These are phyloP conservation scores for Chlorella sp. DNA, from an alignment of 139 green algal genomes.

Conservation along the genomic window DNA sequence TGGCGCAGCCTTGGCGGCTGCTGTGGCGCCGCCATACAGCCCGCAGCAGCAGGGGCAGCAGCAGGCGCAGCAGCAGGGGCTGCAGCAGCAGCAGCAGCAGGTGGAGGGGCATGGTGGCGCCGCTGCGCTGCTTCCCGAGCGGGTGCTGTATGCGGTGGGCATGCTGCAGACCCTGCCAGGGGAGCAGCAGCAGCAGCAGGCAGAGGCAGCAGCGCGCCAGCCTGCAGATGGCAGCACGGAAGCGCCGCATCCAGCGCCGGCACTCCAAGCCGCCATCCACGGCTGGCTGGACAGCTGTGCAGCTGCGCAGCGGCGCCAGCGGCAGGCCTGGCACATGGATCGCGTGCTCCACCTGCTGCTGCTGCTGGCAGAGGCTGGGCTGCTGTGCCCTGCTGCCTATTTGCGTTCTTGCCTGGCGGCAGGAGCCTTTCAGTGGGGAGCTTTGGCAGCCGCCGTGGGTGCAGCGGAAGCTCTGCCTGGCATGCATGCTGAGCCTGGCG, in stretches of 20 bases:
- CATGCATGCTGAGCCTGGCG: too few relatives aligned
- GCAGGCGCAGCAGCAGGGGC: too few relatives aligned
- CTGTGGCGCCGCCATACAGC: background rate
- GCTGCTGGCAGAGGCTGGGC: conserved; percentile 17
- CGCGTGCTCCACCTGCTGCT: conserved; percentile 15
- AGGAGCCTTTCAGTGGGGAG: background rate
- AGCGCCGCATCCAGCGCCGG: background rate
- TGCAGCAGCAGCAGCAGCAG: background rate
- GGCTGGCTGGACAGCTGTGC: conserved; percentile 10
- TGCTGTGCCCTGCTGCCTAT: conserved; percentile 6
- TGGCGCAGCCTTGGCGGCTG: background rate
- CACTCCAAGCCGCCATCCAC: background rate
- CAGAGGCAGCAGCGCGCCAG: background rate
- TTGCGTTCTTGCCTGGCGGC: conserved; percentile 5
- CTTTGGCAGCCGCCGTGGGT: background rate
- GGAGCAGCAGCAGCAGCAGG: background rate
- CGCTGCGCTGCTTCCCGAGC: background rate
- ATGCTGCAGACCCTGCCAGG: background rate
- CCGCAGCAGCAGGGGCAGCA: background rate
- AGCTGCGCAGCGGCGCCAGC: background rate
- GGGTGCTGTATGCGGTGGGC: conserved; percentile 12
- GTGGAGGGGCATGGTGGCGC: background rate
- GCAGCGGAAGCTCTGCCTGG: background rate
- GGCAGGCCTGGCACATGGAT: background rate
- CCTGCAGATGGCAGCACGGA: background rate